phyloP scores from a whole-genome alignment of 352 stramenopile species.

The Phytophthora citricola region DNA sequence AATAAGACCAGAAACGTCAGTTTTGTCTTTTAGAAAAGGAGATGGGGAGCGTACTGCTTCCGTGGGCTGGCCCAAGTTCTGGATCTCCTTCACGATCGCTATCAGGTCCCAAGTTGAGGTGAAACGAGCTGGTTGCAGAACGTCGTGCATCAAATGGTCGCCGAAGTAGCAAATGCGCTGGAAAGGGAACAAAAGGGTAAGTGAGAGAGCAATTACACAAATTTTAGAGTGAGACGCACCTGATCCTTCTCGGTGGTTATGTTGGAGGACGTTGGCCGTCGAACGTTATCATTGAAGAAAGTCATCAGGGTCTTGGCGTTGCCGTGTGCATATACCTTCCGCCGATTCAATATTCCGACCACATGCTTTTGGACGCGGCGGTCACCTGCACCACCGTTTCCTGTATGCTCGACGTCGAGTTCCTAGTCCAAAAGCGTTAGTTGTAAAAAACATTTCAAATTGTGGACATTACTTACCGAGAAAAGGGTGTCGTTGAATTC shows the following conservation, averaged over 20 bases:
- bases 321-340: constrained; percentile 53
- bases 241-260: constrained; percentile 20
- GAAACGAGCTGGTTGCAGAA: constrained; percentile 41
- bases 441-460: no score
- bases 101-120: constrained; percentile 52
- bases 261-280: constrained; percentile 10
- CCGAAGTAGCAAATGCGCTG: constrained; percentile 65
- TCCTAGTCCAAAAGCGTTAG: constrained; percentile 5
- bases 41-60: constrained; percentile 33
- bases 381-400: neutral
- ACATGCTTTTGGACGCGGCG: constrained; percentile 32
- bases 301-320: constrained; percentile 47
- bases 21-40: neutral
- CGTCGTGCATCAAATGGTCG: constrained; percentile 58
- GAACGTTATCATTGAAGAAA: constrained; percentile 38
- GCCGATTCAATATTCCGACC: constrained; percentile 37
- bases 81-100: constrained; percentile 58
- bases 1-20: neutral
- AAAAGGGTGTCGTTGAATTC: constrained; percentile 57
- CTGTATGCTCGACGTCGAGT: constrained; percentile 6
- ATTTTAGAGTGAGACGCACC: constrained; percentile 12
- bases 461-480: constrained; percentile 26
- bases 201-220: neutral
- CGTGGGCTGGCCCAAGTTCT: constrained; percentile 40
- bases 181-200: neutral